phyloP scores from a whole-genome alignment of 2,329 filamentous ascomycete species.

The Claviceps sp. region DNA sequence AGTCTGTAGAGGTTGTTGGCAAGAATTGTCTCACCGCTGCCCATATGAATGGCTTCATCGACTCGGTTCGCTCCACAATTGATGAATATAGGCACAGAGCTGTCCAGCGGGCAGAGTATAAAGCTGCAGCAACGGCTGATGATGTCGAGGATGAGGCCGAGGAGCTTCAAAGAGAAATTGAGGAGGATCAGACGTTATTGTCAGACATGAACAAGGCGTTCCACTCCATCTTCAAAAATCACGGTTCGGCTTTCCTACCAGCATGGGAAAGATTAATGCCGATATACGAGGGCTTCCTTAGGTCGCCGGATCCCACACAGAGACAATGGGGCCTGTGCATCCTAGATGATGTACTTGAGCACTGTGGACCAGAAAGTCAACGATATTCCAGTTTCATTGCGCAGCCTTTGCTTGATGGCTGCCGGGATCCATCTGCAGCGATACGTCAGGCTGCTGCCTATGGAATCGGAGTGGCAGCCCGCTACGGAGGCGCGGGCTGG shows the following conservation, averaged over 20 bases:
- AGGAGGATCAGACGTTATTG: slow-evolving; percentile 90
- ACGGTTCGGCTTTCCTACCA: slow-evolving; percentile 69
- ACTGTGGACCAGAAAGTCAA: slow-evolving; percentile 81
- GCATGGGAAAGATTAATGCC: slow-evolving; percentile 76
- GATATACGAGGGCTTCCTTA: slow-evolving; percentile 78
- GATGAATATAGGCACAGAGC: slow-evolving; percentile 90
- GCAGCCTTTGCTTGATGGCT: slow-evolving; percentile 72
- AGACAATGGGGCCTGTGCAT: slow-evolving; percentile 99
- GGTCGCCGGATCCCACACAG: slow-evolving; percentile 72
- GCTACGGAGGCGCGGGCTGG: slow-evolving; percentile 80
- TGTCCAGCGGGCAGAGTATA: slow-evolving; percentile 68
- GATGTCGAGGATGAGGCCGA: slow-evolving; percentile 85
- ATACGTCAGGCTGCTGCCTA: slow-evolving; percentile 95
- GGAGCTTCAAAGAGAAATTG: slow-evolving; percentile 78
- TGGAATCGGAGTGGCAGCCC: slow-evolving; percentile 87
- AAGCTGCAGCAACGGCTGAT: slow-evolving; percentile 56
- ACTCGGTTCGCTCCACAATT: slow-evolving; percentile 70
- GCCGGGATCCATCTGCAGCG: slow-evolving; percentile 72
- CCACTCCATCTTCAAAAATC: slow-evolving; percentile 97
- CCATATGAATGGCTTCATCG: slow-evolving; percentile 80
- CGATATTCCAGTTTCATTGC: slow-evolving; percentile 78
- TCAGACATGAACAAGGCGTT: slow-evolving; percentile 99
- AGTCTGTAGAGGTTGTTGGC: slow-evolving; percentile 88
- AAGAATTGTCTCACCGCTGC: slow-evolving; percentile 64
- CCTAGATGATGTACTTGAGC: slow-evolving; percentile 95